Conservation (phyloP, 495 filamentous ascomycete species). For the Podospora bellae-mahoneyi region DNA sequence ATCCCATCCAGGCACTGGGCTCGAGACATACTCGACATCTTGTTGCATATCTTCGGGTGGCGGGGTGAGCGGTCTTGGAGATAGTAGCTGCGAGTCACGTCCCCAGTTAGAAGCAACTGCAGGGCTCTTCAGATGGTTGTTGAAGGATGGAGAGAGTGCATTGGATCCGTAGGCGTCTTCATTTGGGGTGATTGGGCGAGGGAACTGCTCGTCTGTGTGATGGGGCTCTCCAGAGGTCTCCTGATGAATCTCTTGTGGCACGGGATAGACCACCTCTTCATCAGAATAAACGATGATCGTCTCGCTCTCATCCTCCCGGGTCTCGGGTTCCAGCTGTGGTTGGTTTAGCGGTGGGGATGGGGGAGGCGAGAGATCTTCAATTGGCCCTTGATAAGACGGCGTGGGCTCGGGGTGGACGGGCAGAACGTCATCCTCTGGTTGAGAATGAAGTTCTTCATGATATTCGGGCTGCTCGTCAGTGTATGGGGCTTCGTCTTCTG, state of each 20-base stretch:
- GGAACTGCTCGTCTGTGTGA: background rate
- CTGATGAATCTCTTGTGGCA: background rate
- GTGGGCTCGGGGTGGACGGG: background rate
- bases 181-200: background rate
- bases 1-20: constrained; percentile 6
- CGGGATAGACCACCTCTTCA: background rate
- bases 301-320: background rate
- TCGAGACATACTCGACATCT: background rate
- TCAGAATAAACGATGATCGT: background rate
- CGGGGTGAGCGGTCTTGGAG: constrained; percentile 9
- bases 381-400: background rate
- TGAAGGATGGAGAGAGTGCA: background rate
- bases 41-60: constrained; percentile 1
- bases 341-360: background rate
- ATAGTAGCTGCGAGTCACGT: constrained; percentile 7
- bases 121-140: constrained; percentile 6
- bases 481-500: background rate
- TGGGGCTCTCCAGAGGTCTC: background rate
- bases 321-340: background rate
- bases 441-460: background rate
- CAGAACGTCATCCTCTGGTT: background rate
- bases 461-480: background rate
- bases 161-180: background rate
- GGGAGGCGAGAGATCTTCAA: background rate
- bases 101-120: constrained; percentile 6